Evolutionary conservation across 768 basidiomycete species (phyloP).

Genomic region (Cyathus striatus): DNA sequence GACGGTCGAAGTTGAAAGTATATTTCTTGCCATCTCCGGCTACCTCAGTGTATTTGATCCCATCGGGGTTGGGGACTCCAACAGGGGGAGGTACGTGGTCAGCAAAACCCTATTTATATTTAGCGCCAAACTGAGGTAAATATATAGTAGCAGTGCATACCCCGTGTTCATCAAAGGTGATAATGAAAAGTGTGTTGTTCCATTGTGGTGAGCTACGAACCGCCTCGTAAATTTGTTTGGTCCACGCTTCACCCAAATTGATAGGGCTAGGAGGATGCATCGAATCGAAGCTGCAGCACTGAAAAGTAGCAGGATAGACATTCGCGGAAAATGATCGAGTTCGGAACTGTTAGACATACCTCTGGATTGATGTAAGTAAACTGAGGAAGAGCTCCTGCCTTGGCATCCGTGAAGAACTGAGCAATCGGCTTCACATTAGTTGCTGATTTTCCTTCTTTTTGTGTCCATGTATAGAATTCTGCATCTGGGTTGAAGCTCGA

Average conservation of each 20-base stretch:
- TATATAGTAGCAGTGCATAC: constrained; percentile 3
- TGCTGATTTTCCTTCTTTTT: constrained; percentile 8
- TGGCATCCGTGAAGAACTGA: constrained; percentile 23
- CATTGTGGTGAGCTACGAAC: constrained; percentile 20
- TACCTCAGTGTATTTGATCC: constrained; percentile 18
- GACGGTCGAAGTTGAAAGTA: constrained; percentile 21
- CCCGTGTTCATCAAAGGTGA: constrained; percentile 26
- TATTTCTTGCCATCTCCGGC: constrained; percentile 14
- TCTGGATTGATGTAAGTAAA: constrained; percentile 21
- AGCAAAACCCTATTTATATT: constrained; percentile 15
- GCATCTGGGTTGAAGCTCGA: constrained; percentile 16
- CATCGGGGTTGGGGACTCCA: constrained; percentile 17
- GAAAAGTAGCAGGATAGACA: not conserved
- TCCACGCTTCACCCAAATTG: constrained; percentile 18
- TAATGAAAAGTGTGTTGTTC: constrained; percentile 20
- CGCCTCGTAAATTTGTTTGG: constrained; percentile 24
- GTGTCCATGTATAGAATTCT: constrained; percentile 16
- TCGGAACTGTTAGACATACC: too few species aligned
- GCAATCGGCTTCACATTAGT: constrained; percentile 16
- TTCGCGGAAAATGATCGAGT: too few species aligned
- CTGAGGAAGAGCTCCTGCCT: constrained; percentile 17
- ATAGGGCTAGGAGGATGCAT: constrained; percentile 20
- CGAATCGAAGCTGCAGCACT: constrained; percentile 18
- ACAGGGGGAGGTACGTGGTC: constrained; percentile 26
- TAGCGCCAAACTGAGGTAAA: not conserved